A percentile compares a stretch with the other conserved stretches of the same genome.
phyloP scores from a whole-genome alignment of 2,329 filamentous ascomycete genomes.

The Epichloe bromicola region DNA sequence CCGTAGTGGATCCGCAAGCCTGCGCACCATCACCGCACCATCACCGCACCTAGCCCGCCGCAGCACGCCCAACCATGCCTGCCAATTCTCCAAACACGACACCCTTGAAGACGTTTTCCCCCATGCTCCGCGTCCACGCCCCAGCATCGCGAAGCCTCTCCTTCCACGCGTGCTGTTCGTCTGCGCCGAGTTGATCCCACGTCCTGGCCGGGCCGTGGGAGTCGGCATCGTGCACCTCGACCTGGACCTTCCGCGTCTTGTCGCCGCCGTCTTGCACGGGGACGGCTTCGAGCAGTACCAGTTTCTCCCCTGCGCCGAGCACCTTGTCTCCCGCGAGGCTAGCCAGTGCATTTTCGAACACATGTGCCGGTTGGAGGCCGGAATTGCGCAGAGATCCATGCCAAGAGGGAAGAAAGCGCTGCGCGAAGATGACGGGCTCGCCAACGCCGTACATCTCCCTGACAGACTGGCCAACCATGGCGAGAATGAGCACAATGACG shows the following conservation, averaged over 20 bases:
- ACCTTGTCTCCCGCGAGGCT: conserved; percentile 24
- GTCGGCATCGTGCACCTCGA: conserved; percentile 34
- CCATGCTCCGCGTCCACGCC: conserved; percentile 68
- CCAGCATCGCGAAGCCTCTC: conserved; percentile 54
- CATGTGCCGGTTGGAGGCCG: conserved; percentile 12
- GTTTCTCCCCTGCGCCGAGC: conserved; percentile 22
- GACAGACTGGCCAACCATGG: conserved; percentile 49
- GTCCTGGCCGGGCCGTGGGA: conserved; percentile 39
- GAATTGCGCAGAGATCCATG: conserved; percentile 18
- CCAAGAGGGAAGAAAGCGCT: conserved; percentile 40
- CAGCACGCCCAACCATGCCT: conserved; percentile 42
- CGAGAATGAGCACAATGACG: conserved; percentile 45
- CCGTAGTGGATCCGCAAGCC: not conserved
- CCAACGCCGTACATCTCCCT: conserved; percentile 49
- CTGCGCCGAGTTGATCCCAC: conserved; percentile 57
- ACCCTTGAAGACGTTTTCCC: conserved; percentile 59
- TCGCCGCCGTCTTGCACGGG: conserved; percentile 6
- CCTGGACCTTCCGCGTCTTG: conserved; percentile 19
- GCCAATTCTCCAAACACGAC: conserved; percentile 65
- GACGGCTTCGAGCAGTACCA: conserved; percentile 22
- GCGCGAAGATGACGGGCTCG: conserved; percentile 42
- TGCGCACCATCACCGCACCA: too few relatives aligned
- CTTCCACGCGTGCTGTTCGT: conserved; percentile 58
- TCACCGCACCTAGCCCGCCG: conserved; percentile 19
- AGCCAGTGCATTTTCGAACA: conserved; percentile 21